A percentile compares a stretch with the other conserved stretches of the same genome.
These are phyloP conservation scores for Neurospora sp. DNA, from an alignment of 495 filamentous ascomycete genomes.

Conservation along the genomic window DNA sequence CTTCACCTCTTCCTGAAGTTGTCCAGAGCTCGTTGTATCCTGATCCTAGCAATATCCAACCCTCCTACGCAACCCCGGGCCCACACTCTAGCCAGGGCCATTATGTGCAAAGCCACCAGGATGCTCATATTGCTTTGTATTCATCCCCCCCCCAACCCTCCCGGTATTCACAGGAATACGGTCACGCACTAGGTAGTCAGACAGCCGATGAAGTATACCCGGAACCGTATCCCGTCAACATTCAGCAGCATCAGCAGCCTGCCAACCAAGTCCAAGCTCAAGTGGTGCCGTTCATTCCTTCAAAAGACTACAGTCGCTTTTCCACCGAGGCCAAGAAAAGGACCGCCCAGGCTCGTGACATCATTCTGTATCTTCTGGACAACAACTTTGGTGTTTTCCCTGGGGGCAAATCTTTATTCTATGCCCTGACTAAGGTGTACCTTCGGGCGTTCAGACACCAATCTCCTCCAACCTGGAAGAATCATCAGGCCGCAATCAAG, in stretches of 20 bases:
- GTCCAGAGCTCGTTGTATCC: neutral
- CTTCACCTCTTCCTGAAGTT: neutral
- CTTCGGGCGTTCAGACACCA: slow-evolving; percentile 33
- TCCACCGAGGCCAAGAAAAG: slow-evolving; percentile 16
- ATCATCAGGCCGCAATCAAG: slow-evolving; percentile 40
- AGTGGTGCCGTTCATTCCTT: slow-evolving; percentile 11
- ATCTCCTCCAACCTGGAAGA: slow-evolving; percentile 23
- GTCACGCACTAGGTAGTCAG: neutral
- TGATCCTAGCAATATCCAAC: neutral
- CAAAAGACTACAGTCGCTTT: slow-evolving; percentile 14
- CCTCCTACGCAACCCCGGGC: neutral
- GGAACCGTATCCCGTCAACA: neutral
- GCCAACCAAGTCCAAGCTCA: neutral
- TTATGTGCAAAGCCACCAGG: neutral
- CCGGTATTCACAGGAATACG: neutral
- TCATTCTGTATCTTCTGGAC: slow-evolving; percentile 61
- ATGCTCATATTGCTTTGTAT: neutral
- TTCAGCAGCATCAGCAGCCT: neutral
- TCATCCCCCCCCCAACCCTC: neutral
- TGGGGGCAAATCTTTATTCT: slow-evolving; percentile 59
- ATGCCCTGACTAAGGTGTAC: slow-evolving; percentile 58
- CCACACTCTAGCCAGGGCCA: neutral
- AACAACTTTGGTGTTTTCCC: slow-evolving; percentile 65
- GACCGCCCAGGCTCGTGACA: slow-evolving; percentile 36
- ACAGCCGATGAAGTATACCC: neutral